phyloP scores from a whole-genome alignment of 306 rosid species.

The Pachyrhizus erosus region DNA sequence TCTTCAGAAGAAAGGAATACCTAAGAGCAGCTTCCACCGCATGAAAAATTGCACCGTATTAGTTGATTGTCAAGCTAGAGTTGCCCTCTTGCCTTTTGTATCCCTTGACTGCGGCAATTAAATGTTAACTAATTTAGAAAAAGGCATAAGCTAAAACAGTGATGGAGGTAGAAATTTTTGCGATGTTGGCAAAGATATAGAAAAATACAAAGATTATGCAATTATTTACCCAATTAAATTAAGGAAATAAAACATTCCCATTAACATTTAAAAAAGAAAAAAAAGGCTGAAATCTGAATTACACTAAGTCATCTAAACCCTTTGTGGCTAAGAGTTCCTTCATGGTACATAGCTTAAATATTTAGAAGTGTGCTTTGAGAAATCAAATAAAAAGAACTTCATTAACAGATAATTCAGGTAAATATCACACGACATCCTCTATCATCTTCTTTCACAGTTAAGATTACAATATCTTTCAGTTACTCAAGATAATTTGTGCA shows the following conservation, averaged over 20 bases:
- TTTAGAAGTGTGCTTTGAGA: background rate
- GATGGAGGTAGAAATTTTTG: background rate
- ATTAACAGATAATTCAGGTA: background rate
- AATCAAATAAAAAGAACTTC: background rate
- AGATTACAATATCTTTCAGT: constrained; percentile 11
- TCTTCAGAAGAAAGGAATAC: constrained; percentile 21
- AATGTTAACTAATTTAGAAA: constrained; percentile 2
- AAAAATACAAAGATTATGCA: background rate
- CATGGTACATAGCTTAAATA: background rate
- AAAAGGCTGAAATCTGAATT: constrained; percentile 22
- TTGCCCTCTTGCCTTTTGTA: constrained; percentile 91
- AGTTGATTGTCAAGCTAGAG: constrained; percentile 69
- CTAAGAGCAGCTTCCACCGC: constrained; percentile 31
- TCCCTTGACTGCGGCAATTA: constrained; percentile 80
- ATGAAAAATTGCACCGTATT: constrained; percentile 10
- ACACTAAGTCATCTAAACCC: constrained; percentile 8
- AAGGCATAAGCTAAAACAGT: constrained; percentile 13
- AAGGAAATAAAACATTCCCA: constrained; percentile 28
- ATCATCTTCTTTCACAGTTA: constrained; percentile 12
- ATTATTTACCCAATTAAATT: constrained; percentile 17
- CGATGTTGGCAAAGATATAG: background rate
- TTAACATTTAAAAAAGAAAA: background rate
- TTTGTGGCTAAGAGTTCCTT: background rate
- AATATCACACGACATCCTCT: background rate
- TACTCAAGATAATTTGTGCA: background rate